Base-by-base conservation (phyloP, 106 monocot genomes). In the Allium sativum region DNA sequence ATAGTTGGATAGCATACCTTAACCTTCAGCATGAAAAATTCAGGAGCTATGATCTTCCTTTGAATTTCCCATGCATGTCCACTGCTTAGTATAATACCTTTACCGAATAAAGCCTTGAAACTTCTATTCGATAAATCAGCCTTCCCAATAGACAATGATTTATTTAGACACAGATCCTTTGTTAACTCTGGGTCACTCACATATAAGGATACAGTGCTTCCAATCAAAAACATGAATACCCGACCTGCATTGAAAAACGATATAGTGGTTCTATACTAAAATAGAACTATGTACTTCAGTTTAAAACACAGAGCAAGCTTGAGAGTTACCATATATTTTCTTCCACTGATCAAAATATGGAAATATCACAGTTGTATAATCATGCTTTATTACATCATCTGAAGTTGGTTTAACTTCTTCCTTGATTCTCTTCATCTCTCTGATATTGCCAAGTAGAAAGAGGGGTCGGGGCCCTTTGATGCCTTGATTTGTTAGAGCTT, bases 11-110 rank as follows among this genome's bases (percentile, higher is more conserved):
- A 41, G 10, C 42, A 47, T 58, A 78, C 90, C 85, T 90, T 91
- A 40, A 86, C 86, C 71, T 83, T 91, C 56, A 83, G 75, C 52
- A 73, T 64, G 75, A 78, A 83, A 75, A 91, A 86, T 70, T 91
- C 77, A 12, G 86, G 91, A 1, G 91, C 80, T 11, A 91, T 81
- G 48, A 83, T 69, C 58, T 83, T 91, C n/a, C 86, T 77, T 54
- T 91, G 91, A 57, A 76, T 63, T 12, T 67, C 67, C 91, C 91
- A 91, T 2, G 70, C 59, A 7, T 53, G 58, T 1, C 91, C 91
- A 51, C 83, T 86, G 8, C 86, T 70, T 43, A 67, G 61, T 46
- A 91, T 54, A 18, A 86, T 81, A 17, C 86, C 86, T 5, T 71
- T 55, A 1, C 91, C 91, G 44, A 91, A 71, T 41, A 91, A 48